phyloP scores from a whole-genome alignment of 2,329 filamentous ascomycete species.

The Alternaria gaisen region DNA sequence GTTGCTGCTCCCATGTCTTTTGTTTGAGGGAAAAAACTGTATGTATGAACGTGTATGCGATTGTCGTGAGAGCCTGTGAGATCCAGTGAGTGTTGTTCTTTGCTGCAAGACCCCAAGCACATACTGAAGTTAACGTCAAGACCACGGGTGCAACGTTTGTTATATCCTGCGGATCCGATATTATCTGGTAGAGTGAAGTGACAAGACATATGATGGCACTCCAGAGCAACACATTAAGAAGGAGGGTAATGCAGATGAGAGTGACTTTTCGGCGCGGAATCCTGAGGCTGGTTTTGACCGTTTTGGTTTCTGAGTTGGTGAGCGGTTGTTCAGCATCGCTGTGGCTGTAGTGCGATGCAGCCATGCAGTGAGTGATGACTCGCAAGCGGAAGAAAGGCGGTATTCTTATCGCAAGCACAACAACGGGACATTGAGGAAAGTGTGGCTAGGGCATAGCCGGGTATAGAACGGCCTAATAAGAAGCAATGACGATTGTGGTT shows the following conservation, averaged over 20 bases:
- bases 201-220: slow-evolving; percentile 41
- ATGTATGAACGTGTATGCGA: slow-evolving; percentile 48
- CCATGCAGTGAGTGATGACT: slow-evolving; percentile 10
- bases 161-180: slow-evolving; percentile 36
- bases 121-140: slow-evolving; percentile 46
- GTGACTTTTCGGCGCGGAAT: slow-evolving; percentile 43
- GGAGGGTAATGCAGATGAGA: slow-evolving; percentile 44
- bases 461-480: slow-evolving; percentile 16
- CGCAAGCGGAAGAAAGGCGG: slow-evolving; percentile 14
- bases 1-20: slow-evolving; percentile 37
- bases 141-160: slow-evolving; percentile 43
- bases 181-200: slow-evolving; percentile 43
- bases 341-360: slow-evolving; percentile 24
- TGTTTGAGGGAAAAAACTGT: slow-evolving; percentile 46
- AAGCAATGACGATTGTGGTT: slow-evolving; percentile 22
- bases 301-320: slow-evolving; percentile 22
- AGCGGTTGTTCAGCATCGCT: slow-evolving; percentile 30
- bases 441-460: slow-evolving; percentile 10
- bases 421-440: slow-evolving; percentile 17
- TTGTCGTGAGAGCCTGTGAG: slow-evolving; percentile 43
- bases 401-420: slow-evolving; percentile 29
- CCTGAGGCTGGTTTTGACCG: slow-evolving; percentile 14
- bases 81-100: slow-evolving; percentile 3
- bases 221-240: slow-evolving; percentile 48
- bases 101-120: slow-evolving; percentile 8